Evolutionary conservation across 495 filamentous ascomycete genomes (phyloP).

Genomic region (Glonium stellatum): DNA sequence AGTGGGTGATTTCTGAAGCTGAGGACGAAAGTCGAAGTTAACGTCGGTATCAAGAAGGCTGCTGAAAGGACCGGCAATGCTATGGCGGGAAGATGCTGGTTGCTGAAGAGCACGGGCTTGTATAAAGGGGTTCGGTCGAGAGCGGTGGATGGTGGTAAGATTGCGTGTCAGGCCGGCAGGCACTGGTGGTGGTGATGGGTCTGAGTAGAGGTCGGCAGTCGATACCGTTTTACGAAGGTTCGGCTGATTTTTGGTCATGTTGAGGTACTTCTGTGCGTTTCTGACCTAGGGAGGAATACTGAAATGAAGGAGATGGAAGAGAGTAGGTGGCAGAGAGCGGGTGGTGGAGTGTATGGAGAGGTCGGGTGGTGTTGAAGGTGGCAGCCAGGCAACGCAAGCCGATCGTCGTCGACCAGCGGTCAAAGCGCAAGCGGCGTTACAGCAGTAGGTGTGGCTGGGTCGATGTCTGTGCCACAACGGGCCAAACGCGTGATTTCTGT

Average conservation of each 20-base stretch:
- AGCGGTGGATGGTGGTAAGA: conserved; percentile 23
- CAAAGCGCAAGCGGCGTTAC: too few relatives aligned
- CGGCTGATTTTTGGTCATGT: conserved; percentile 29
- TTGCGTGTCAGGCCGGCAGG: conserved; percentile 19
- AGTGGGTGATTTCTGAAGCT: not conserved
- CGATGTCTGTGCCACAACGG: not conserved
- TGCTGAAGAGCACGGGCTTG: conserved; percentile 3
- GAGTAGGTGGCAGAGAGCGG: too few relatives aligned
- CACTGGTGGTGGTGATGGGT: conserved; percentile 47
- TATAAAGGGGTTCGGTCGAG: conserved; percentile 19
- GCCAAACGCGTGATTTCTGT: not conserved
- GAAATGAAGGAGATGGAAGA: not conserved
- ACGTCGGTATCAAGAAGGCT: conserved; percentile 24
- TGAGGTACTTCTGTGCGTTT: not conserved
- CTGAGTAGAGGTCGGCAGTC: conserved; percentile 48
- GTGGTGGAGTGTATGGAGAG: not conserved
- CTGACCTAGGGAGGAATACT: not conserved
- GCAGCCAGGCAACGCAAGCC: too few relatives aligned
- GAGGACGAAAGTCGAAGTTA: conserved; percentile 9
- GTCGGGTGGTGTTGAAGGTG: not conserved
- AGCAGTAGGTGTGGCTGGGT: not conserved
- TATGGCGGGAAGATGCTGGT: conserved; percentile 6
- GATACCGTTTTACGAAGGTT: conserved; percentile 26
- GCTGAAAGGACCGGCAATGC: conserved; percentile 18
- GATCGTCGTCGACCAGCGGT: too few relatives aligned